Evolutionary conservation across 208 protist genomes (phyloP), one percentile per base, ranked within the genome.

Genomic region (Strigomonas galati): DNA sequence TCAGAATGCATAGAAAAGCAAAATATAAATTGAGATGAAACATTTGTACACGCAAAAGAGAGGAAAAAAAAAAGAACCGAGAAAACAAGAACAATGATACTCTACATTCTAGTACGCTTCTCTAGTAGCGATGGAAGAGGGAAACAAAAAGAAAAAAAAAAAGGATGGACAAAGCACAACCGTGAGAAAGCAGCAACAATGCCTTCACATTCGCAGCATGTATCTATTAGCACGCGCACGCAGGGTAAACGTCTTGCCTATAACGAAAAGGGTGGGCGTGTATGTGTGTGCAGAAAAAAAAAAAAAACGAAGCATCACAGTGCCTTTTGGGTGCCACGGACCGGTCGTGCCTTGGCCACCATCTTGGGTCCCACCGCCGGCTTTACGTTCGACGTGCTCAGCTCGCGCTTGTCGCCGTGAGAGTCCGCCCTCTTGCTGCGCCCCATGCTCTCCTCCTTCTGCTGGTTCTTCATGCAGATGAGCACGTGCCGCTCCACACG

Each of bases 401-500:
- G 15, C 31, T 40, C 82, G 28, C 7, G 76, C 78, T 21, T 65
- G 71, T 27, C 73, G 78, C 49, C 82, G 54, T 32, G n/a, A 19
- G 32, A 26, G 19, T 65, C 46, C 26, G 1, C 9, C 40, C 1
- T 17, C 40, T 9, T 19, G 14, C 14, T 1, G 40, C 40, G 40
- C 14, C 56, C 6, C 58, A 68, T 75, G 0, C 26, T 44, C 27
- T 17, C 52, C 1, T 63, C 32, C 24, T 26, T 56, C 40, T 73
- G 23, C 23, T 62, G 61, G 12, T 77, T 64, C 19, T 67, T 59
- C 46, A 72, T 62, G 61, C 89, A 94, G 0, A 82, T 73, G 7
- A 48, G 63, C 2, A 78, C 74, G 58, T 94, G 89, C 19, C 82
- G 76, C 14, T 79, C 71, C 37, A 90, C 71, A 0, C 81, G 79